Evolutionary conservation across 371 early-diverging fungal species (phyloP).

Genomic region (Edhazardia aedis): DNA sequence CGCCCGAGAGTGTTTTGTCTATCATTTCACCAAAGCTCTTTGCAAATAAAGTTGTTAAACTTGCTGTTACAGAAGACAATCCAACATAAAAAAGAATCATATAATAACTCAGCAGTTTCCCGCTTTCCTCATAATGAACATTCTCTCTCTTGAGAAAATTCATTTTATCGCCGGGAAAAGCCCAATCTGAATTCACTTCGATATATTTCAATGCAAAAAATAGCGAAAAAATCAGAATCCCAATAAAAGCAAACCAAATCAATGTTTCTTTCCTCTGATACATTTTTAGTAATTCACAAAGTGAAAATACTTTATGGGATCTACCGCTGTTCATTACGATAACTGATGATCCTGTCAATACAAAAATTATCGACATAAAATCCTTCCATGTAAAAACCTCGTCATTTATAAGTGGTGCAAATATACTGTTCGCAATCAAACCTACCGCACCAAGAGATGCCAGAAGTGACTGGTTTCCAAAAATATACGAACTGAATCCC

Average conservation of each 20-base stretch:
- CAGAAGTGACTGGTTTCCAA: constrained; percentile 62
- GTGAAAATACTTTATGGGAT: constrained; percentile 49
- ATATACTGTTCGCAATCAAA: constrained; percentile 57
- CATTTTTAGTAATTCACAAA: constrained; percentile 55
- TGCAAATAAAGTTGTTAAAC: constrained; percentile 59
- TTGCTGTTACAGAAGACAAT: constrained; percentile 53
- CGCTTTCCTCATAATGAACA: constrained; percentile 35
- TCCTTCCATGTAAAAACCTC: constrained; percentile 54
- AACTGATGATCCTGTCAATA: constrained; percentile 56
- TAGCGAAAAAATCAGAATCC: constrained; percentile 47
- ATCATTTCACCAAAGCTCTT: constrained; percentile 59
- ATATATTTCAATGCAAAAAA: constrained; percentile 50
- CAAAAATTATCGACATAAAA: constrained; percentile 54
- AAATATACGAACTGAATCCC: constrained; percentile 56
- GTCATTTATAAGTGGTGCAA: constrained; percentile 60
- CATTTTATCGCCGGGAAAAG: constrained; percentile 19
- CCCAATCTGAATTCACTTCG: constrained; percentile 52
- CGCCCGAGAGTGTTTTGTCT: constrained; percentile 50
- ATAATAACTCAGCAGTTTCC: constrained; percentile 32
- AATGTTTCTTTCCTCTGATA: constrained; percentile 53
- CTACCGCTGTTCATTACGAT: constrained; percentile 54
- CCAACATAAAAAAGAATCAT: constrained; percentile 45
- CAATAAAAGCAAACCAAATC: constrained; percentile 51
- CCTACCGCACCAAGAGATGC: constrained; percentile 59
- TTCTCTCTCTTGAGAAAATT: constrained; percentile 14